Evolutionary conservation across 1,284 basidiomycete species (phyloP), one percentile per base, ranked within the genome.

Genomic region (Ustilago shanxiensis): DNA sequence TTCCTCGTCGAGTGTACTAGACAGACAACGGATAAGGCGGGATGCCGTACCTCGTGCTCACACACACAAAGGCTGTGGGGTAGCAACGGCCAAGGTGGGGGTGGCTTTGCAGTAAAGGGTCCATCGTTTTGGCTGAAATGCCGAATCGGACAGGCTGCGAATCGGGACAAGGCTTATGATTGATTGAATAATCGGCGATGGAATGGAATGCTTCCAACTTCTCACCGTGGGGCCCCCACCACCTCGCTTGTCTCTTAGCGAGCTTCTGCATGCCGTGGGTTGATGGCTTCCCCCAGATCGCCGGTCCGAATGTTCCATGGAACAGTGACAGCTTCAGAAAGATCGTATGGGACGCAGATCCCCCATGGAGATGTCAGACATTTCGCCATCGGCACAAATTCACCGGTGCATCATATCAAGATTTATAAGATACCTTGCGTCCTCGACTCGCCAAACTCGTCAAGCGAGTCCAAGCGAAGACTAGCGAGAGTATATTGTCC

Each of bases 191-290:
- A n/a, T 33, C 31, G 31, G 31, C 31, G 31, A 33, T 33, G 6
- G 11, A 6, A 11, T 33, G 6, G 31, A 11, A 6, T 33, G 31
- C 8, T n/a, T n/a, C n/a, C n/a, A 11, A 14, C 35, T 37, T 37
- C 35, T 45, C 11, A 13, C 2, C 16, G 44, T 45, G 44, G 44
- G 44, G n/a, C 44, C 44, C n/a, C 44, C 44, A 41, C 39, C 6
- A 20, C n/a, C 39, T 45, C 44, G 44, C 44, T 45, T 45, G 44
- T 20, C 11, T 45, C 44, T 45, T 45, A n/a, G 44, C 44, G 44
- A 45, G 44, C 44, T 45, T 45, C 44, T 45, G n/a, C 44, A 45
- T 45, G n/a, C 18, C 22, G n/a, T 45, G 13, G 16, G 44, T n/a
- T 11, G 44, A 14, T 37, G 7, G 44, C 44, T 22, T 45, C 22